Evolutionary conservation across 179 eudicot genomes (phyloP), one percentile per base, ranked within the genome.

Genomic region (Monotropa hypopitys): DNA sequence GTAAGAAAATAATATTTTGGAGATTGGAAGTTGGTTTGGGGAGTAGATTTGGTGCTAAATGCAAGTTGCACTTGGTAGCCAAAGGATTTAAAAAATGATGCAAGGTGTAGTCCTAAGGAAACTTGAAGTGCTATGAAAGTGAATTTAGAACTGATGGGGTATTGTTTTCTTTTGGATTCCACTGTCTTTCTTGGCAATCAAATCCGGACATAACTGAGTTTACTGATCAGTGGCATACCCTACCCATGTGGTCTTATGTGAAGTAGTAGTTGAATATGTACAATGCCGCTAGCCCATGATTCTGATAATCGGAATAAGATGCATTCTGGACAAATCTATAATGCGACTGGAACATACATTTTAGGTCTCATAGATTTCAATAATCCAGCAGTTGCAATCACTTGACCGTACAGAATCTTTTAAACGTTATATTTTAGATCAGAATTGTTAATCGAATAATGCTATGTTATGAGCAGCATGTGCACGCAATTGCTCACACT

Each of bases 121-220:
- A 66, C 42, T 70, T 80, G 63, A 47, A 47, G 76, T 80, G 33
- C 35, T 46, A 49, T 51, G 74, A 10, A 56, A 51, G 65, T 79
- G 82, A 18, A 75, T 59, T 75, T 20, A 67, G 26, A 46, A 68
- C 68, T 74, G 47, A 42, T 74, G 74, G 74, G 30, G 51, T 74
- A n/a, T 23, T 80, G 75, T 53, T 57, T 28, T 16, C 33, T 72
- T 43, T 47, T 47, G 0, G 18, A 7, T 45, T 9, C 47, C 47
- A 45, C 11, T 45, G 47, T 45, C 47, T 45, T 45, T 45, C 47
- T 45, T 23, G 63, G 32, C 63, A 21, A 57, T 57, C 32, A 23
- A 57, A 56, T n/a, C 23, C 1, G 62, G 62, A 21, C 32, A 56
- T 28, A 59, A 59, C 26, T 32, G 4, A 5, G 4, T 15, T 54